Evolutionary conservation across 2,329 filamentous ascomycete species (phyloP).

Genomic region (Chaetomiaceae sp.): DNA sequence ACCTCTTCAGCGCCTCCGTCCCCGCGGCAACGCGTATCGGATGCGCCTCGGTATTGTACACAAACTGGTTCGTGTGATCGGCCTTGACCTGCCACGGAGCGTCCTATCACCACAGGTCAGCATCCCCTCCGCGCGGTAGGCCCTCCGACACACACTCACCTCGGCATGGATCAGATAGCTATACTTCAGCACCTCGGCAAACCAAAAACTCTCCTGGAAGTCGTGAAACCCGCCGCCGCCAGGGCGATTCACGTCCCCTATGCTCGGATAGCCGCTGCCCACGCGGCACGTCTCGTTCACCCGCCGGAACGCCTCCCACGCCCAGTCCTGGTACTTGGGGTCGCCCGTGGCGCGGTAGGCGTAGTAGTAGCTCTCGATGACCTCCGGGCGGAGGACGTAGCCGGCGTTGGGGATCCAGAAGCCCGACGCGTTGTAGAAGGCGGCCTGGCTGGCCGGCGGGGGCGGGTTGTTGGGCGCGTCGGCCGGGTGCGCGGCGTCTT

Average conservation of each 20-base stretch:
- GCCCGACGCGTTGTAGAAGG: constrained; percentile 62
- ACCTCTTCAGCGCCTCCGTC: not conserved
- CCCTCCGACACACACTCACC: constrained; percentile 27
- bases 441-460: constrained; percentile 43
- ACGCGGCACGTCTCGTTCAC: constrained; percentile 62
- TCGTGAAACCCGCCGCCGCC: constrained; percentile 60
- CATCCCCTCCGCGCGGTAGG: too few species aligned
- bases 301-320: constrained; percentile 70
- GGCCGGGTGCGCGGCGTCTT: constrained; percentile 36
- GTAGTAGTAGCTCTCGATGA: constrained; percentile 82
- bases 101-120: constrained; percentile 39
- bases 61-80: constrained; percentile 43
- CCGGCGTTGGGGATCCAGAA: constrained; percentile 61
- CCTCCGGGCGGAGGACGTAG: constrained; percentile 75
- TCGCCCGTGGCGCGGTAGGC: constrained; percentile 77
- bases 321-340: constrained; percentile 73
- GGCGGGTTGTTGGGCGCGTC: constrained; percentile 39
- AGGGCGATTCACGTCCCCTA: constrained; percentile 60
- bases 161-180: constrained; percentile 65
- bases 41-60: constrained; percentile 50
- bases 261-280: constrained; percentile 62
- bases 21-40: constrained; percentile 33
- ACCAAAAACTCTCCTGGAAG: constrained; percentile 82
- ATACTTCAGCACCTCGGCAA: constrained; percentile 86
- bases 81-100: constrained; percentile 48